phyloP scores from a whole-genome alignment of 2,329 filamentous ascomycete genomes.

The Dactylella cylindrospora region DNA sequence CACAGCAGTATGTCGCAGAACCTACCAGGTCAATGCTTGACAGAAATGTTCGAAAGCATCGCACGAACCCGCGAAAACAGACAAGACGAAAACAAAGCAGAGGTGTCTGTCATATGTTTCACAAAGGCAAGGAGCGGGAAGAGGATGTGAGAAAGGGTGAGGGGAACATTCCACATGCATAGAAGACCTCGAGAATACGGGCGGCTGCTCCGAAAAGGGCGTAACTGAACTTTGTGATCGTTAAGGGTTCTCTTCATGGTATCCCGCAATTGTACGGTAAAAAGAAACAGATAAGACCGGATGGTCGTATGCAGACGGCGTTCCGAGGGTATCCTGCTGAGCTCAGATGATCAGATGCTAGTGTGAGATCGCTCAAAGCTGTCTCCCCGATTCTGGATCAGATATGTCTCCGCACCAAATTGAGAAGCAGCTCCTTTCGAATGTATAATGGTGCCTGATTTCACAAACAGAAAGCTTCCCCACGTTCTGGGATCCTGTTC shows the following conservation, averaged over 20 bases:
- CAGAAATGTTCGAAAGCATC: slow-evolving; percentile 10
- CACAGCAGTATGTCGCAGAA: background rate
- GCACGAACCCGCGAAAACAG: too few species aligned
- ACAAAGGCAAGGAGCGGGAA: slow-evolving; percentile 21
- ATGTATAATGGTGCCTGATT: too few species aligned
- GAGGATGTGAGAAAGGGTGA: background rate
- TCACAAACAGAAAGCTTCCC: too few species aligned
- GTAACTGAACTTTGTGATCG: slow-evolving; percentile 44
- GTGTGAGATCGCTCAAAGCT: background rate
- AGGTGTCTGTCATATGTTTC: slow-evolving; percentile 31
- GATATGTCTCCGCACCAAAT: too few species aligned
- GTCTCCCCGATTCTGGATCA: too few species aligned
- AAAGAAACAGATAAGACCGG: background rate
- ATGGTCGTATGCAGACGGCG: slow-evolving; percentile 12
- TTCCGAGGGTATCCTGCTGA: background rate
- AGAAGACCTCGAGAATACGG: slow-evolving; percentile 39
- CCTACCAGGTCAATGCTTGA: slow-evolving; percentile 12
- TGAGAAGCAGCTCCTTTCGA: too few species aligned
- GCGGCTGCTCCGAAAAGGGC: slow-evolving; percentile 26
- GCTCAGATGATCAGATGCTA: slow-evolving; percentile 1
- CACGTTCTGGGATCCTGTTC: too few species aligned
- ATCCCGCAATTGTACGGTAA: slow-evolving; percentile 1
- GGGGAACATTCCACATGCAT: slow-evolving; percentile 21
- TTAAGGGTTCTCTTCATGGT: slow-evolving; percentile 13
- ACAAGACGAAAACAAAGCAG: slow-evolving; percentile 14